Conservation (phyloP, 2,329 filamentous ascomycete genomes). For the Microsporum ferrugineum region DNA sequence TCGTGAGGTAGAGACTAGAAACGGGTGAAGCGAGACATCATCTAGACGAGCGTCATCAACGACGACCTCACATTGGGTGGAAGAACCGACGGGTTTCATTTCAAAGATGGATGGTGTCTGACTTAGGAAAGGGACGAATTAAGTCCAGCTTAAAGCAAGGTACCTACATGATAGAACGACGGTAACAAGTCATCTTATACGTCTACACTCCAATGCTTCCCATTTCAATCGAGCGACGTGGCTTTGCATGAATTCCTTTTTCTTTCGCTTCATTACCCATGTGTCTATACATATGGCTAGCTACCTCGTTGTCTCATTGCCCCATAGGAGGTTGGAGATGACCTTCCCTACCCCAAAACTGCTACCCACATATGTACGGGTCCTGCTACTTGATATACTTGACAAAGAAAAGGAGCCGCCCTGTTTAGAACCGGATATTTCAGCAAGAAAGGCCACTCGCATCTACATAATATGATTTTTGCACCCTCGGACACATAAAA, state of each 20-base stretch:
- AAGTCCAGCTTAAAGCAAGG: background rate
- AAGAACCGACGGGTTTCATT: background rate
- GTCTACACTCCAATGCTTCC: background rate
- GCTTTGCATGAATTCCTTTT: background rate
- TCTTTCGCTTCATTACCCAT: background rate
- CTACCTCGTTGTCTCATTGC: background rate
- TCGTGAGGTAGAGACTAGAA: background rate
- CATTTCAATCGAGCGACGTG: background rate
- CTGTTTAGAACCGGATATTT: background rate
- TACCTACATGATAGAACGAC: background rate
- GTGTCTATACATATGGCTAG: too few relatives aligned
- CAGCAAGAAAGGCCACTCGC: background rate
- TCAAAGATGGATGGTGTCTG: background rate
- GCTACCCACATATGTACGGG: background rate
- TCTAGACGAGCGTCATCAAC: background rate
- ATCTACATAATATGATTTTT: background rate
- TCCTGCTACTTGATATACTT: background rate
- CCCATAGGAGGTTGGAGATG: background rate
- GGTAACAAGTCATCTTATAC: background rate
- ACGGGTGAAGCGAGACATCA: background rate
- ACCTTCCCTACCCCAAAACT: background rate
- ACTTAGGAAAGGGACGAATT: background rate
- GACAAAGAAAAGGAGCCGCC: background rate
- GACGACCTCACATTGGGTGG: background rate
- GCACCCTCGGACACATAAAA: background rate